A percentile compares a stretch with the other conserved stretches of the same genome.
Evolutionary conservation across 2,329 filamentous ascomycete species (phyloP).

Genomic region (Gremmenia infestans): DNA sequence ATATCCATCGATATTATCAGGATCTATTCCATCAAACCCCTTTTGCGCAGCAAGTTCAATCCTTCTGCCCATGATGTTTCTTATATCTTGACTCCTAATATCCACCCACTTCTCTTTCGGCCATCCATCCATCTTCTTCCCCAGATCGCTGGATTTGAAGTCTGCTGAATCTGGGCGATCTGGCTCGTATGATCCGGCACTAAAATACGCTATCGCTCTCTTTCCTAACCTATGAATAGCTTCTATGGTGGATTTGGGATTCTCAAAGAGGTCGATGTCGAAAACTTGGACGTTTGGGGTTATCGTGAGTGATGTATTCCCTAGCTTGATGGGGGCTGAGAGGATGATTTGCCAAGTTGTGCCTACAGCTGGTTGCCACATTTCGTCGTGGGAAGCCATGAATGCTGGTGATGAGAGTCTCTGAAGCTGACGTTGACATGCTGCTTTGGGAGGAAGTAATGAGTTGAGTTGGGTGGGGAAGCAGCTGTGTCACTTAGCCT

Average conservation of each 20-base stretch:
- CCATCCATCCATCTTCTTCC: conserved; percentile 57
- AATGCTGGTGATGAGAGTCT: too few species aligned
- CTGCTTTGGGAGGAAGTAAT: too few species aligned
- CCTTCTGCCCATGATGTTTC: conserved; percentile 56
- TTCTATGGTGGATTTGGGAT: conserved; percentile 39
- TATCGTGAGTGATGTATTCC: neutral
- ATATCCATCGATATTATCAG: conserved; percentile 65
- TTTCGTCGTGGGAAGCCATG: too few species aligned
- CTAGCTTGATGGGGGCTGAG: neutral
- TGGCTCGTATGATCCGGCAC: conserved; percentile 62
- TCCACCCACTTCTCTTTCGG: conserved; percentile 62
- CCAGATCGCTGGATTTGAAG: conserved; percentile 52
- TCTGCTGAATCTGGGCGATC: conserved; percentile 49
- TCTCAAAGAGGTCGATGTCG: conserved; percentile 40
- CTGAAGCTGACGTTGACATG: too few species aligned
- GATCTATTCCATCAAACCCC: conserved; percentile 63
- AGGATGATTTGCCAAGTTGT: conserved; percentile 12
- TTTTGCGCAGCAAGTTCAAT: conserved; percentile 55
- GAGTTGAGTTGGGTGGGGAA: too few species aligned
- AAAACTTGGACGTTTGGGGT: conserved; percentile 26
- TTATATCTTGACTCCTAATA: conserved; percentile 48
- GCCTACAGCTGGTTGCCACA: conserved; percentile 7
- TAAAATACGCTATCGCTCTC: conserved; percentile 70
- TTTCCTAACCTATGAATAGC: conserved; percentile 45
- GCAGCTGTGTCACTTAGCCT: too few species aligned